Base-by-base conservation (phyloP, 1,139 yeast genomes). In the Kluyveromyces sp. region DNA sequence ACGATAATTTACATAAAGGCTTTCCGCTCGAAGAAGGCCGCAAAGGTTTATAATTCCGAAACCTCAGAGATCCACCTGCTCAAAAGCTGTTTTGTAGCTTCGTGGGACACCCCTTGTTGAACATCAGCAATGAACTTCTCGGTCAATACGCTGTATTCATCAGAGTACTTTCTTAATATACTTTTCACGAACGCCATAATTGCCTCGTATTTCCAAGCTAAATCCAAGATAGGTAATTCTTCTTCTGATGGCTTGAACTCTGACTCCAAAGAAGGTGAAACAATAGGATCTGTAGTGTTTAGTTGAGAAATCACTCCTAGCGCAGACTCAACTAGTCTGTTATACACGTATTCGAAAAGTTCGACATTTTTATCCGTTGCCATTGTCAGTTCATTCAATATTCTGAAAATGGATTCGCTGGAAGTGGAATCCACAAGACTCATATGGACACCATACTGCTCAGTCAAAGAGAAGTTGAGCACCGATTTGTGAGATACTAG, bases 401-500 rank as follows among this genome's bases (percentile, higher is more conserved):
- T 57, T 48, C 68, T 61, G 41, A 64, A 62, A 16, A 67, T 56
- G 2, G 69, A 54, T 49, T 67, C 70, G 39, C 60, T 63, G 1
- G 67, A 61, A 8, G 69, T 60, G 15, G 63, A 59, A 42, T 67
- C 68, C 2, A 59, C 57, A 18, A 67, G 52, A 2, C 67, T 69
- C 48, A 59, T 56, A 40, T 58, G 60, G 29, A 48, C 50, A 15
- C 51, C 54, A 33, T 47, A 44, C 16, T 49, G 49, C 4, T 59
- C 62, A 26, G 55, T 57, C 45, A 80, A 71, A 9, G 75, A 65
- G 50, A 71, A 73, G 34, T 67, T 63, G 18, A 55, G 42, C 44
- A 77, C 64, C 35, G 69, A 61, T 32, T 61, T 62, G 3, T 77
- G 66, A 22, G 68, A 58, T 39, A 80, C 57, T 20, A 80, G 64